Base-by-base conservation (phyloP, 2,329 filamentous ascomycete species). In the Alternaria sp. region DNA sequence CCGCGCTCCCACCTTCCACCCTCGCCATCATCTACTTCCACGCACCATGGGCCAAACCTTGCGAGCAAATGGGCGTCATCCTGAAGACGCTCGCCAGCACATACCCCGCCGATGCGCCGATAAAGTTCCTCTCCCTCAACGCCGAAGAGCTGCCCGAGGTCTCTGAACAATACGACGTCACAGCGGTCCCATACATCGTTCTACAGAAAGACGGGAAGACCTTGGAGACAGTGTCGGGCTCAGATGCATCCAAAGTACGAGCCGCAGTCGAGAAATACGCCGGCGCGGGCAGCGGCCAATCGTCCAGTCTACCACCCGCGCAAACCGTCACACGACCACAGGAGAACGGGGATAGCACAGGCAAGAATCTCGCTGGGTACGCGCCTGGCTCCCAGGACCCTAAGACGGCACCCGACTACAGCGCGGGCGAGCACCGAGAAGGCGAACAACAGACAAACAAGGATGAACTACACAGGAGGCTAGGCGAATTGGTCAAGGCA, bases 11-110 rank as follows among this genome's bases (percentile, higher is more conserved):
- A 11, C 77, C 90, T 2, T 87, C 89, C 15, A 88, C 92, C 15
- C 88, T 97, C 64, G 86, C 95, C 67, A 86, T 97, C 76, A 88
- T 97, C 77, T 97, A 94, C 79, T 99, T 99, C 86, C 92, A 98
- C 80, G 94, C 96, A 20, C 92, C 94, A 70, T 99, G 96, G 96
- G 96, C 96, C 28, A 94, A 94, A 63, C 96, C 96, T 49, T 98
- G 96, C 85, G 90, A 92, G 67, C 94, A 97, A 82, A 98, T 98
- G 94, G 89, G 88, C 71, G 92, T 90, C 55, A 92, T 98, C 72
- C 88, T 99, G 69, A 86, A 88, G 76, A 91, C 93, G 21, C 92
- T 99, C 69, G 94, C 95, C 69, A 89, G 89, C 75, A 93, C 94
- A 79, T 97, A 97, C 82, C 89, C 93, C 65, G 85, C 87, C 74